Evolutionary conservation across 2,329 filamentous ascomycete species (phyloP).

Genomic region (Fusarium subglutinans): DNA sequence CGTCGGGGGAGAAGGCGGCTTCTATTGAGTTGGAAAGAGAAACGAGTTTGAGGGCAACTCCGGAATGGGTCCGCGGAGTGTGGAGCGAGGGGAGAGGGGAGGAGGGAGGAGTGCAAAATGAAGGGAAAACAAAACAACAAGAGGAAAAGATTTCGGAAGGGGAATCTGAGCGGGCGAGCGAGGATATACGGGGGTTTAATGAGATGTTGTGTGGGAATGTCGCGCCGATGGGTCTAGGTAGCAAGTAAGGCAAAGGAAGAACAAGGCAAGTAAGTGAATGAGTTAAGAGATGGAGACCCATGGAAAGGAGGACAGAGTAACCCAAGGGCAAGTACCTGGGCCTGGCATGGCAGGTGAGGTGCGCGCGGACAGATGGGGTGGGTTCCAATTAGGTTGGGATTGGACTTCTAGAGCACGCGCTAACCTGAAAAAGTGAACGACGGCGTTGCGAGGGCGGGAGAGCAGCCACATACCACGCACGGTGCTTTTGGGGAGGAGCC

Average conservation of each 20-base stretch:
- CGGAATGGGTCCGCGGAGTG: constrained; percentile 47
- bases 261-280: neutral
- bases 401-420: constrained; percentile 35
- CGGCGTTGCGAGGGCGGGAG: constrained; percentile 33
- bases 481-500: constrained; percentile 37
- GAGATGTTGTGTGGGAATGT: constrained; percentile 43
- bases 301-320: constrained; percentile 40
- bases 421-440: constrained; percentile 33
- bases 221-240: constrained; percentile 17
- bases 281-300: constrained; percentile 29
- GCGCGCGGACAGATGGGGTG: constrained; percentile 17
- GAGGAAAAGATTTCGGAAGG: constrained; percentile 45
- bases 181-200: constrained; percentile 49
- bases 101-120: constrained; percentile 41
- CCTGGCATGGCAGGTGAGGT: constrained; percentile 25
- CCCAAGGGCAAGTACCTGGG: constrained; percentile 26
- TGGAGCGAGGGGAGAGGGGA: constrained; percentile 43
- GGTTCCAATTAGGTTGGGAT: constrained; percentile 35
- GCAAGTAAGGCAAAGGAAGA: constrained; percentile 22
- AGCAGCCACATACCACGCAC: constrained; percentile 44
- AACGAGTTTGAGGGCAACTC: constrained; percentile 41
- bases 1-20: constrained; percentile 35
- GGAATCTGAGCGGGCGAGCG: constrained; percentile 36
- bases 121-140: constrained; percentile 45
- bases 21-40: constrained; percentile 42